Evolutionary conservation across 2,329 filamentous ascomycete genomes (phyloP).

Genomic region (Myotisia sp.): DNA sequence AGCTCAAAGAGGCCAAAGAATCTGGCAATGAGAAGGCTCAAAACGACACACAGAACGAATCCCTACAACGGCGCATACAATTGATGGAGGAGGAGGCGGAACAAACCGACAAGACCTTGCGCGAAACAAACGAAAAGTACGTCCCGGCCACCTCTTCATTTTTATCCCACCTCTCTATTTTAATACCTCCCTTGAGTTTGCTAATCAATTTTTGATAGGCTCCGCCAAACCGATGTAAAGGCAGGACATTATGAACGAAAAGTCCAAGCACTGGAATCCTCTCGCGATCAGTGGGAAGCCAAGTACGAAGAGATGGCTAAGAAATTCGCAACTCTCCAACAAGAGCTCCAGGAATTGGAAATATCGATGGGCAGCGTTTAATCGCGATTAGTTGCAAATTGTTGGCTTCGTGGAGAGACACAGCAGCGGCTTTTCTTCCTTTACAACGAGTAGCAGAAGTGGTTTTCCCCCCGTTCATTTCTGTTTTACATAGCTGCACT

Average conservation of each 20-base stretch:
- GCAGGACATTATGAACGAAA: conserved; percentile 98
- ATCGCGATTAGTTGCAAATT: too few species aligned
- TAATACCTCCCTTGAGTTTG: conserved; percentile 13
- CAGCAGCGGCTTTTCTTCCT: too few species aligned
- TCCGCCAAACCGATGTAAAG: conserved; percentile 98
- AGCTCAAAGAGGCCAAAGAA: conserved; percentile 77
- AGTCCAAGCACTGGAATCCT: conserved; percentile 85
- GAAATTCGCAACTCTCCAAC: conserved; percentile 71
- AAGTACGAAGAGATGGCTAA: conserved; percentile 97
- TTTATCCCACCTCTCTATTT: conserved; percentile 5
- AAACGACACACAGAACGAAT: conserved; percentile 81
- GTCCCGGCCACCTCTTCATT: conserved; percentile 23
- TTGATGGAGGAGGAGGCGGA: conserved; percentile 97
- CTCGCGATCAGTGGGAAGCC: conserved; percentile 85
- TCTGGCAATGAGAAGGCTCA: conserved; percentile 66
- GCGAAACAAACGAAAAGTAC: conserved; percentile 98
- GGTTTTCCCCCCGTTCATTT: too few species aligned
- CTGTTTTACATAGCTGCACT: too few species aligned
- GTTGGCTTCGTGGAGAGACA: too few species aligned
- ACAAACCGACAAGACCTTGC: conserved; percentile 86
- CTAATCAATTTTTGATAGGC: conserved; percentile 40
- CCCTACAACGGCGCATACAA: conserved; percentile 80
- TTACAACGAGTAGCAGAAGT: too few species aligned
- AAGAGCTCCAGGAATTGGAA: conserved; percentile 85
- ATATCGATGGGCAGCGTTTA: conserved; percentile 87